Base-by-base conservation (phyloP, 768 basidiomycete genomes). In the Tylopilus sp. region DNA sequence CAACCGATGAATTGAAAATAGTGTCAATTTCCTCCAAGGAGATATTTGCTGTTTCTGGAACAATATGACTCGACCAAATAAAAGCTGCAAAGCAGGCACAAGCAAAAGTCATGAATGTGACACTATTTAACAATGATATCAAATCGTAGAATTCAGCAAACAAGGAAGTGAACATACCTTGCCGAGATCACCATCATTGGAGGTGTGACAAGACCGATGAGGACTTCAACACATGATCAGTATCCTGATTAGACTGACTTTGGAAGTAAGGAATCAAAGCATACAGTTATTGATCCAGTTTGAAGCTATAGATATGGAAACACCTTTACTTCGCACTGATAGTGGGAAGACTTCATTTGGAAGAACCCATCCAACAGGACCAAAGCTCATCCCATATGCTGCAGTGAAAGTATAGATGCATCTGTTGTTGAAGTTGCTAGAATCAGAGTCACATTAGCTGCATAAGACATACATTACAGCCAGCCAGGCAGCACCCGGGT, bases 271-370 rank as follows among this genome's bases (percentile, higher is more conserved):
- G 17, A 15, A 36, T 31, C 0, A 20, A 48, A 13, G 67, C 77
- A 2, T 44, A 85, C 85, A 92, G 52, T 92, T 92, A 61, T 91
- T 91, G 22, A 80, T 59, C 90, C 90, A 92, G 57, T 88, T 89
- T n/a, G 86, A 88, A 3, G 88, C 86, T 2, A 91, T 92, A 18
- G 88, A 83, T 20, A 95, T 60, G 21, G 90, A 81, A 5, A 93
- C 91, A 43, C 92, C 92, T 62, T 84, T 85, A 57, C 87, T 85
- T 55, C 91, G 76, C 70, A 88, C 77, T 3, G 87, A 85, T 1
- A 88, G 71, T 1, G 91, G 82, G 61, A 92, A 91, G 2, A 94
- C 82, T 68, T 94, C 91, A 55, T 81, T 83, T 0, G 91, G 87
- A 8, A 93, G 78, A 2, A 91, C 82, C 91, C 91, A 93, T 3